Evolutionary conservation across 139 green algal species (phyloP), one percentile per base, ranked within the genome.

Genomic region (Trebouxia sp.): DNA sequence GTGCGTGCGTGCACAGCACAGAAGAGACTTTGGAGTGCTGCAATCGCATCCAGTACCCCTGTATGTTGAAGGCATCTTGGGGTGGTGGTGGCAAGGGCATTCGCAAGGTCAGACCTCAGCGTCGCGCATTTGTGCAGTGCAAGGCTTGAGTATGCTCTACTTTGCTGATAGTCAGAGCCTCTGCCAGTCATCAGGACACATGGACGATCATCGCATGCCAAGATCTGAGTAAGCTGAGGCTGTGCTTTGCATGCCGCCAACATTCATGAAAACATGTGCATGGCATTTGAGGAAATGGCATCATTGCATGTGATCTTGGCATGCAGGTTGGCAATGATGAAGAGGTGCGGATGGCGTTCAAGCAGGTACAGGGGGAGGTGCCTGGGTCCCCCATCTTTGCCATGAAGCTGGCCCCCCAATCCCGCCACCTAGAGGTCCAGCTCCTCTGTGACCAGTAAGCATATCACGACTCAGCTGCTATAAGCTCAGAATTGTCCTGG

Each of bases 1-100:
- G 48, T 45, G 91, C 92, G 20, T 98, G 95, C 85, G 84, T 96
- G 14, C 83, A 91, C 82, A 85, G 48, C 65, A 43, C 94, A 53
- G 91, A 93, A 15, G 90, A 94, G 69, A 93, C 94, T 3, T 70
- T 96, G 45, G 85, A 81, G 32, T 86, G 83, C 39, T 97, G 93
- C 86, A 48, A 85, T 12, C 41, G 47, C 42, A 97, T 99, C 39
- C 94, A 95, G 41, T 98, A 97, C 87, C 96, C 96, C 14, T 84
- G 94, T 48, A 99, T 99, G 96, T 93, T 99, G 69, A 99, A 99
- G 85, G 96, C 95, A 6, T 96, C 89, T 0, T 98, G 94, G 95
- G 96, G 96, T 35, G 96, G 96, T n/a, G 96, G 96, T 65, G 96
- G 96, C 82, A 98, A 98, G 86, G 96, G 96, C 79, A 99, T 99